A percentile compares a stretch with the other conserved stretches of the same genome.
Conservation (phyloP, 2,329 filamentous ascomycete genomes). For the Arthroderma sp. region DNA sequence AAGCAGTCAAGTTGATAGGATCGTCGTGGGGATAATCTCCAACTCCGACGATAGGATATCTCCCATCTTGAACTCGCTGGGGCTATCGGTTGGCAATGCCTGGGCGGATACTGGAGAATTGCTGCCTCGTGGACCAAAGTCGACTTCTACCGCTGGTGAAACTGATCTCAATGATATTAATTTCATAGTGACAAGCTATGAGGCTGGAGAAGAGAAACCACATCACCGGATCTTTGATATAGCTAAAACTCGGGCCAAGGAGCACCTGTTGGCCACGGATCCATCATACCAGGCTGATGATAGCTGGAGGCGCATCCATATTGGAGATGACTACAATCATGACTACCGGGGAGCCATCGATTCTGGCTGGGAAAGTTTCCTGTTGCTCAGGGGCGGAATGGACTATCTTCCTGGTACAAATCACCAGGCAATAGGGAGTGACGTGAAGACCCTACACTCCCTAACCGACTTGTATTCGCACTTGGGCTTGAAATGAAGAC, state of each 20-base stretch:
- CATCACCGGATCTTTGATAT: slow-evolving; percentile 30
- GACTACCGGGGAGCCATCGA: slow-evolving; percentile 30
- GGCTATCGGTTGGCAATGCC: slow-evolving; percentile 26
- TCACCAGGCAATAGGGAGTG: neutral
- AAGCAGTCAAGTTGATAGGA: slow-evolving; percentile 18
- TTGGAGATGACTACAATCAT: slow-evolving; percentile 35
- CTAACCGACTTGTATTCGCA: slow-evolving; percentile 9
- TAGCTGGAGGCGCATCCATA: slow-evolving; percentile 25
- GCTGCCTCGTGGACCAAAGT: slow-evolving; percentile 13
- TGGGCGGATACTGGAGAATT: slow-evolving; percentile 22
- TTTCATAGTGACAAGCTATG: slow-evolving; percentile 37
- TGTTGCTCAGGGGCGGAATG: slow-evolving; percentile 13
- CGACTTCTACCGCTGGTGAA: slow-evolving; percentile 17
- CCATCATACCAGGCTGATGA: slow-evolving; percentile 3
- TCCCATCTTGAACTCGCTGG: slow-evolving; percentile 29
- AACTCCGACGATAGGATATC: slow-evolving; percentile 37
- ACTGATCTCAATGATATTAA: slow-evolving; percentile 27
- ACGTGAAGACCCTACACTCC: slow-evolving; percentile 7
- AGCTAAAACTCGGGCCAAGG: slow-evolving; percentile 24
- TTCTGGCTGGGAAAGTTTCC: slow-evolving; percentile 28
- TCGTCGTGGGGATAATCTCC: slow-evolving; percentile 34
- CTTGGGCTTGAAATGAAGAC: slow-evolving; percentile 2
- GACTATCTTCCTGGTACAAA: neutral
- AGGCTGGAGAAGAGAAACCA: slow-evolving; percentile 36
- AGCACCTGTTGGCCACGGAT: slow-evolving; percentile 10